Conservation (phyloP, 331 rosid genomes). For the Telfairia occidentalis region DNA sequence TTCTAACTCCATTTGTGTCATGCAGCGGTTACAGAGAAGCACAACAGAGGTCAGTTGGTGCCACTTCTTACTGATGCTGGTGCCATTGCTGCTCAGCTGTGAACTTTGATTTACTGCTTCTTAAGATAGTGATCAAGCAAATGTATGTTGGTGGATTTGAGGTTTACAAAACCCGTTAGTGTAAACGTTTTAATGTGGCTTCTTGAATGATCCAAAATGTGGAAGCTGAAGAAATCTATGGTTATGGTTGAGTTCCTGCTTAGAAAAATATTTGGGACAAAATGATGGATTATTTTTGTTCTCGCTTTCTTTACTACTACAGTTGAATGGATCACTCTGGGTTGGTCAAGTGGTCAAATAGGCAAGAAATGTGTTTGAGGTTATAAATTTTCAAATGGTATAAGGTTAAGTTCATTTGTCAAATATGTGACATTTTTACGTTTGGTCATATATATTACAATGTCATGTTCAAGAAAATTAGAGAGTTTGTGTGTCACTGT, state of each 20-base stretch:
- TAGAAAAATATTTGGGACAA: neutral
- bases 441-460: too few species aligned
- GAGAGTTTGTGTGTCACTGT: too few species aligned
- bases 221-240: neutral
- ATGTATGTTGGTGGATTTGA: neutral
- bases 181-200: neutral
- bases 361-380: neutral
- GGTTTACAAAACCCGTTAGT: neutral
- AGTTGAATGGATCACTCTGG: neutral
- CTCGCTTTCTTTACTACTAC: neutral
- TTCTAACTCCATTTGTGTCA: neutral
- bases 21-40: slow-evolving; percentile 55
- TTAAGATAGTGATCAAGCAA: neutral
- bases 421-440: too few species aligned
- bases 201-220: neutral
- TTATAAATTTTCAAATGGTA: too few species aligned
- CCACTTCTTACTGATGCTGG: slow-evolving; percentile 65
- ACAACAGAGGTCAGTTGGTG: slow-evolving; percentile 43
- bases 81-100: slow-evolving; percentile 25
- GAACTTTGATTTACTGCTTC: neutral
- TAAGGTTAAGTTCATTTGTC: too few species aligned
- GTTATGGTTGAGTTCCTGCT: neutral
- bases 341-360: neutral
- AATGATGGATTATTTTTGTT: neutral
- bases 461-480: too few species aligned